Evolutionary conservation across 164 flowering plant species (phyloP), one percentile per base, ranked within the genome.

Genomic region (Akebia trifoliata): DNA sequence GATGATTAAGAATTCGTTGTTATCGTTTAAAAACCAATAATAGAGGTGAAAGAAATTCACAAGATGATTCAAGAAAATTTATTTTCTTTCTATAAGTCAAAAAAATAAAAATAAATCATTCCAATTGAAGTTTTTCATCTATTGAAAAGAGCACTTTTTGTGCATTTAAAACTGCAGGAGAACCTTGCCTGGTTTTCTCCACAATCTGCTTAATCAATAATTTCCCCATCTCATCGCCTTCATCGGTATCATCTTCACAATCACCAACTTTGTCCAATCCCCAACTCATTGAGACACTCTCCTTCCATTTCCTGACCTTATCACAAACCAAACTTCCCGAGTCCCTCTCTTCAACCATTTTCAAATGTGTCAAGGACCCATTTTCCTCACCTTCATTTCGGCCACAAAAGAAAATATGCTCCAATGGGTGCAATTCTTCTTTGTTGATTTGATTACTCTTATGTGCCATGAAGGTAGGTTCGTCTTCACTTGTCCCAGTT

Each of bases 171-270:
- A 78, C 71, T 5, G 66, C 77, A 15, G 86, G 83, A 40, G 86
- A 80, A 36, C 85, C 85, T 72, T 75, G 74, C 69, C 60, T 79
- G 28, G 78, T 74, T 66, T 72, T 79, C 72, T 86, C 94, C 62
- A 86, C 76, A 62, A 86, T 73, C 63, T 79, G 78, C 61, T 78
- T 57, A 57, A 83, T 83, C 75, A 84, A 56, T 43, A 73, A 68
- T 73, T 58, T 72, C 56, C 69, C 78, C 52, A 75, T 62, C 58
- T 79, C 84, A 54, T 73, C 60, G n/a, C 12, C 35, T 2, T 54
- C 45, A 28, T 60, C 60, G 31, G 17, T 34, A 40, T 42, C 79
- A 24, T 71, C 73, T 2, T 62, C 63, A 30, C 67, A 75, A n/a
- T 59, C 66, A 22, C 50, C 62, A 31, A 37, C 57, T 25, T 37